A percentile compares a stretch with the other conserved stretches of the same genome.
Conservation (phyloP, 441 rosid species). For the Monsonia emarginata region DNA sequence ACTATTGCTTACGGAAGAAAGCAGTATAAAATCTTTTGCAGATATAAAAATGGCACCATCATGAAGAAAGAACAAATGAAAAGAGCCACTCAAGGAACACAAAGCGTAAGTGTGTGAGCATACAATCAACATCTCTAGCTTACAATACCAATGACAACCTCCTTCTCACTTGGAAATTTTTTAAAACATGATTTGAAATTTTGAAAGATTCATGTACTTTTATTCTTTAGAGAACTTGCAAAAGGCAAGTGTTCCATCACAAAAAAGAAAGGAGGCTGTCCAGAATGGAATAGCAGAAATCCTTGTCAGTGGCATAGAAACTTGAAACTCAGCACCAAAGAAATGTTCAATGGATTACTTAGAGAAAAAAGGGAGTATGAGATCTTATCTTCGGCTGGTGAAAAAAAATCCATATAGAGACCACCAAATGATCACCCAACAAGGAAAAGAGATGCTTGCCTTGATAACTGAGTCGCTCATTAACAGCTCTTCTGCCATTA, state of each 20-base stretch:
- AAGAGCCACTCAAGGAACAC: not conserved
- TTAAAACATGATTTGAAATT: not conserved
- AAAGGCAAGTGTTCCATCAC: not conserved
- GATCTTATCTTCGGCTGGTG: not conserved
- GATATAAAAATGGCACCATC: not conserved
- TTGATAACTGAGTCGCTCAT: slow-evolving; percentile 75
- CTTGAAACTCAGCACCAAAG: not conserved
- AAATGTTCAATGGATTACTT: not conserved
- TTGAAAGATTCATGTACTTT: not conserved
- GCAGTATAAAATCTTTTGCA: not conserved
- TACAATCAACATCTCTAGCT: no score
- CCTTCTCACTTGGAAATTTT: no score
- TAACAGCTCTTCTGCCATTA: slow-evolving; percentile 88
- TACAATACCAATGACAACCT: no score
- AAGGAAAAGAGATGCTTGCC: slow-evolving; percentile 31
- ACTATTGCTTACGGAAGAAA: slow-evolving; percentile 7
- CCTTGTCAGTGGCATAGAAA: not conserved
- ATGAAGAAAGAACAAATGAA: not conserved
- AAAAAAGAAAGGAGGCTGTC: not conserved
- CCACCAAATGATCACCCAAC: not conserved
- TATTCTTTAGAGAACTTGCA: not conserved
- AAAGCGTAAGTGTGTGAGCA: not conserved
- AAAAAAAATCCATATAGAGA: not conserved
- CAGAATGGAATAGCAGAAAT: not conserved
- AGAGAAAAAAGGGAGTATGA: not conserved